A percentile compares a stretch with the other conserved stretches of the same genome.
Evolutionary conservation across 2,329 filamentous ascomycete genomes (phyloP).

Genomic region (Colletotrichum eleusines): DNA sequence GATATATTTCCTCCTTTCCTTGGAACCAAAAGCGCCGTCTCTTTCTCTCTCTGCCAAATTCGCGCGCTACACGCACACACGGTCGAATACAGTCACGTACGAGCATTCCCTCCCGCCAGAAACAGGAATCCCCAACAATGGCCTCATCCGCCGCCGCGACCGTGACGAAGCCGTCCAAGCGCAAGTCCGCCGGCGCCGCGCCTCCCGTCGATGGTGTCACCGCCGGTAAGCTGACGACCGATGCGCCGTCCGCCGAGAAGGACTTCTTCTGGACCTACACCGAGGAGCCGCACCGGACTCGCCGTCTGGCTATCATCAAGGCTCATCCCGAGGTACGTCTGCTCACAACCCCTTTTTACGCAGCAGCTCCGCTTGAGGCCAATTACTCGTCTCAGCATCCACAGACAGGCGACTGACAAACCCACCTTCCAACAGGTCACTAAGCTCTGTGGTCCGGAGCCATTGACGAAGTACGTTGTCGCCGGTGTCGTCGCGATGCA

Average conservation of each 20-base stretch:
- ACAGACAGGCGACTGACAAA: slow-evolving; percentile 7
- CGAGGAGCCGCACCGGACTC: slow-evolving; percentile 93
- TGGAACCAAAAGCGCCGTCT: not conserved
- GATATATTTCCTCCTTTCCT: slow-evolving; percentile 14
- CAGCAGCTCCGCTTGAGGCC: slow-evolving; percentile 18
- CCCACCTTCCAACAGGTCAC: slow-evolving; percentile 73
- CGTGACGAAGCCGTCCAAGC: slow-evolving; percentile 50
- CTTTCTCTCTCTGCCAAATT: not conserved
- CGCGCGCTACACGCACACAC: not conserved
- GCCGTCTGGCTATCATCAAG: slow-evolving; percentile 95
- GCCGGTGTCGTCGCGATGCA: slow-evolving; percentile 86
- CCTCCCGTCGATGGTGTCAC: slow-evolving; percentile 43
- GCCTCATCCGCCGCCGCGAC: slow-evolving; percentile 50
- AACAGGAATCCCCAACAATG: slow-evolving; percentile 40
- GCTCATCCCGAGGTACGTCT: slow-evolving; percentile 87
- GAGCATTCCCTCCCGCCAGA: not conserved
- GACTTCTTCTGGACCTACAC: slow-evolving; percentile 99
- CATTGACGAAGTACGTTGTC: slow-evolving; percentile 94
- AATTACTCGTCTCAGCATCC: not conserved
- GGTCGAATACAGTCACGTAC: not conserved
- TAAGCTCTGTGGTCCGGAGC: slow-evolving; percentile 96
- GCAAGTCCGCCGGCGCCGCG: slow-evolving; percentile 39
- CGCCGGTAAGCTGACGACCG: slow-evolving; percentile 43
- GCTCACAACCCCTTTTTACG: slow-evolving; percentile 23
- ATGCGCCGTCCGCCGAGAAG: slow-evolving; percentile 52